Evolutionary conservation across 257 asterid genomes (phyloP).

Genomic region (Ocimum tenuiflorum): DNA sequence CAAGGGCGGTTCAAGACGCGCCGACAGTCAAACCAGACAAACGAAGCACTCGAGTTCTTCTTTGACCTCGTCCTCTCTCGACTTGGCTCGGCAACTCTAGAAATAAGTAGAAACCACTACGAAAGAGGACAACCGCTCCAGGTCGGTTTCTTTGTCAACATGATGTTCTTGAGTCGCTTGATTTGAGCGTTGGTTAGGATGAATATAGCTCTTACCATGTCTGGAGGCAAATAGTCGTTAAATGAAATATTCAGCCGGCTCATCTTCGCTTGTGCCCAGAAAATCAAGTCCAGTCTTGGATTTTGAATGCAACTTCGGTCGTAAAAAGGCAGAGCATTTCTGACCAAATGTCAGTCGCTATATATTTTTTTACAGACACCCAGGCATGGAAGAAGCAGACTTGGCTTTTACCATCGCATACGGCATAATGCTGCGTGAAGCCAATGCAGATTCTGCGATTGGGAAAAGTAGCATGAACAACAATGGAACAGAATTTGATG

Average conservation of each 20-base stretch:
- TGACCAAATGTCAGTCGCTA: background rate
- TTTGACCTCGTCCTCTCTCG: conserved; percentile 10
- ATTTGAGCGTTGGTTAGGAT: background rate
- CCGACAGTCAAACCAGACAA: background rate
- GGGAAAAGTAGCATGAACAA: conserved; percentile 18
- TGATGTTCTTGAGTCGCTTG: background rate
- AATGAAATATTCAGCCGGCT: background rate
- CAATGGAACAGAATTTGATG: background rate
- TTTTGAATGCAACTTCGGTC: background rate
- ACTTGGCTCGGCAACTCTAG: conserved; percentile 17
- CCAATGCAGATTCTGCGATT: background rate
- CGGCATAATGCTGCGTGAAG: background rate
- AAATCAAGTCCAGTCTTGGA: background rate
- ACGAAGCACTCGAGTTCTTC: conserved; percentile 10
- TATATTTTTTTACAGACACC: conserved; percentile 7
- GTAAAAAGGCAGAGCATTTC: background rate
- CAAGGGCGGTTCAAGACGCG: background rate
- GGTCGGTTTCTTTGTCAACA: background rate
- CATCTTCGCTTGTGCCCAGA: background rate
- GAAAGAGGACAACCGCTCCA: background rate
- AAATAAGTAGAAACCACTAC: background rate
- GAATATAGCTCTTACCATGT: background rate
- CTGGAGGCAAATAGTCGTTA: background rate
- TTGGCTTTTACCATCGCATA: background rate
- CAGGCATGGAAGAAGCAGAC: background rate